A percentile compares a stretch with the other conserved stretches of the same genome.
Conservation (phyloP, 2,329 filamentous ascomycete species). For the Penicillium verrucosum region DNA sequence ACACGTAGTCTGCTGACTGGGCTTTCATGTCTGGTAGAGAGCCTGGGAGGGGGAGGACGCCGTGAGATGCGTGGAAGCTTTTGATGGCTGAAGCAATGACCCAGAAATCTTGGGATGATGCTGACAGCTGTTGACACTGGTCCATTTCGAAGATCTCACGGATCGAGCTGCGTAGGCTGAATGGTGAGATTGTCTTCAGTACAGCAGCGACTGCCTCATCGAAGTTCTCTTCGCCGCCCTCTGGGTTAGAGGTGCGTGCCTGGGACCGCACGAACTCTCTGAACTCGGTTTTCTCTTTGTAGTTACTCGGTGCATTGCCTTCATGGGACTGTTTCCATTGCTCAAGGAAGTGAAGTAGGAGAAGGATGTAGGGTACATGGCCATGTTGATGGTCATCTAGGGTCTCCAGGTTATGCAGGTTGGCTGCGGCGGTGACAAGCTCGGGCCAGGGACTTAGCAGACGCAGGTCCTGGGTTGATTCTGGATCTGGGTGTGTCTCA, state of each 20-base stretch:
- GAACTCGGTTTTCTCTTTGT: slow-evolving; percentile 84
- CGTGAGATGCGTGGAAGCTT: slow-evolving; percentile 70
- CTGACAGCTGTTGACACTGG: slow-evolving; percentile 50
- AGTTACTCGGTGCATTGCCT: slow-evolving; percentile 66
- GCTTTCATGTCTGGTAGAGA: slow-evolving; percentile 97
- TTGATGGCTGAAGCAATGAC: slow-evolving; percentile 77
- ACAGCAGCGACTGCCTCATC: slow-evolving; percentile 87
- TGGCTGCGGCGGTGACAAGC: slow-evolving; percentile 62
- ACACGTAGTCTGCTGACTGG: slow-evolving; percentile 81
- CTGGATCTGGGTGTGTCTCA: slow-evolving; percentile 89
- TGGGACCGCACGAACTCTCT: slow-evolving; percentile 64
- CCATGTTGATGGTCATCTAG: slow-evolving; percentile 80
- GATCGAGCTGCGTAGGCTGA: slow-evolving; percentile 65
- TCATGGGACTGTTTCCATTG: slow-evolving; percentile 71
- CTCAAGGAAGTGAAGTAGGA: slow-evolving; percentile 78
- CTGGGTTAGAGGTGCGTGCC: slow-evolving; percentile 68
- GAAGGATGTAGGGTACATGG: slow-evolving; percentile 80
- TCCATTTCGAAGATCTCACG: slow-evolving; percentile 74
- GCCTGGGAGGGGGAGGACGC: slow-evolving; percentile 76
- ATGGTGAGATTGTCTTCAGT: slow-evolving; percentile 74
- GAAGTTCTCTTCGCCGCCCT: slow-evolving; percentile 94
- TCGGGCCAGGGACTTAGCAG: slow-evolving; percentile 84
- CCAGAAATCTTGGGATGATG: slow-evolving; percentile 71
- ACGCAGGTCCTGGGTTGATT: slow-evolving; percentile 78
- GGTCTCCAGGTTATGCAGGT: slow-evolving; percentile 64